Percentiles rank a stretch among this genome's conserved stretches.
Evolutionary conservation across 768 basidiomycete genomes (phyloP).

Genomic region (Pulveroboletus ravenelii): DNA sequence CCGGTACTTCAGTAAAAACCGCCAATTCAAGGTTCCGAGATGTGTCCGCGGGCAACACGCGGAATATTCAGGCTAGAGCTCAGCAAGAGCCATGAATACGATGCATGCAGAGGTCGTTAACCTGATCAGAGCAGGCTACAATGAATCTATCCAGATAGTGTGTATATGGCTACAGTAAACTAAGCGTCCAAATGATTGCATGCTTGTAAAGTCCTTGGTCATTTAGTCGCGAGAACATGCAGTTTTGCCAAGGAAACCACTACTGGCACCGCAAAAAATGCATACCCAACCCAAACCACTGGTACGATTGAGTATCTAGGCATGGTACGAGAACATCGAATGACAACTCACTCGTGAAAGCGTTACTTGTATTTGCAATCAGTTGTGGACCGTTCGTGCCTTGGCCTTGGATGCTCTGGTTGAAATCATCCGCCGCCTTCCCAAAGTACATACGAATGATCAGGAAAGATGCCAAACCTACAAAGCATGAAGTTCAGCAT

Average conservation of each 20-base stretch:
- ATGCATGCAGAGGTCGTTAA: neutral
- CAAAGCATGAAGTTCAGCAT: neutral
- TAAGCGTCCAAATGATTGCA: neutral
- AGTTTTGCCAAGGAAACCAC: slow-evolving; percentile 65
- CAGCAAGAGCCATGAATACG: too few relatives aligned
- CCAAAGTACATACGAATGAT: slow-evolving; percentile 79
- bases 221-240: slow-evolving; percentile 50
- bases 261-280: slow-evolving; percentile 68
- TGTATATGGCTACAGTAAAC: neutral
- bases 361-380: slow-evolving; percentile 61
- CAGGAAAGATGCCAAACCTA: slow-evolving; percentile 66
- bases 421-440: slow-evolving; percentile 76
- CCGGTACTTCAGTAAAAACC: too few relatives aligned
- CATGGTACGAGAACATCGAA: neutral
- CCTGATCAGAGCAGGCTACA: neutral
- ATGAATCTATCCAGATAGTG: neutral
- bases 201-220: slow-evolving; percentile 10
- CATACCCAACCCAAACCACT: slow-evolving; percentile 81
- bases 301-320: neutral
- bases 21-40: too few relatives aligned
- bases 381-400: slow-evolving; percentile 54
- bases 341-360: slow-evolving; percentile 61
- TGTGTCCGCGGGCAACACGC: too few relatives aligned
- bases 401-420: slow-evolving; percentile 50
- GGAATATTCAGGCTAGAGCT: too few relatives aligned